Evolutionary conservation across 768 basidiomycete genomes (phyloP).

Genomic region (Leccinum boreale): DNA sequence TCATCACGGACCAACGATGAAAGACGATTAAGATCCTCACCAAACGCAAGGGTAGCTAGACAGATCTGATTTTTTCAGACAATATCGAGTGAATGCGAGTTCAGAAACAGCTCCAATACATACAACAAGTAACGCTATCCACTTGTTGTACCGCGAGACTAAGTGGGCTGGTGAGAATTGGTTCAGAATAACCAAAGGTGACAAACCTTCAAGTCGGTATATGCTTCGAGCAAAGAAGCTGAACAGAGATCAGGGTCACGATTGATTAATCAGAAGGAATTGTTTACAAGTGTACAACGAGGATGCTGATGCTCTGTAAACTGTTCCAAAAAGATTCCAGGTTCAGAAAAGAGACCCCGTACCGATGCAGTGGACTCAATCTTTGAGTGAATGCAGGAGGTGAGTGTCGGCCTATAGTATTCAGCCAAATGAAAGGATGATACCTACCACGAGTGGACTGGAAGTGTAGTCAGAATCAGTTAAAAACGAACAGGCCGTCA

Average conservation of each 20-base stretch:
- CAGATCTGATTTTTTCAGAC: background rate
- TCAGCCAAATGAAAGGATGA: background rate
- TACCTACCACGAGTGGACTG: conserved; percentile 15
- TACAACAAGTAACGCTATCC: conserved; percentile 5
- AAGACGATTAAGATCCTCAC: background rate
- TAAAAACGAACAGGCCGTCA: background rate
- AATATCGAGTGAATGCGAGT: background rate
- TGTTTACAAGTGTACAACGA: conserved; percentile 14
- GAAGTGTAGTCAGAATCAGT: background rate
- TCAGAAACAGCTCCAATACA: background rate
- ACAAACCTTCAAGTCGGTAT: conserved; percentile 6
- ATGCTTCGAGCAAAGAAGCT: conserved; percentile 13
- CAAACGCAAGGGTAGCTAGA: conserved; percentile 4
- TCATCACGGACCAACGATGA: background rate
- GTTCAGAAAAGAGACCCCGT: background rate
- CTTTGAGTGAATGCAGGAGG: background rate
- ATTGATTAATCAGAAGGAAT: background rate
- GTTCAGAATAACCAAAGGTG: background rate
- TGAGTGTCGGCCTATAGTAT: background rate
- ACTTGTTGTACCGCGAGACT: conserved; percentile 12
- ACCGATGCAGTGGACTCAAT: conserved; percentile 16
- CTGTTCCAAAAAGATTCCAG: background rate
- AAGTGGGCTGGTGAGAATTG: background rate
- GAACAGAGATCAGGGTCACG: background rate
- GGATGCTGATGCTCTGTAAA: conserved; percentile 4